phyloP scores from a whole-genome alignment of 2,329 filamentous ascomycete species.

The Malbranchea zuffiana region DNA sequence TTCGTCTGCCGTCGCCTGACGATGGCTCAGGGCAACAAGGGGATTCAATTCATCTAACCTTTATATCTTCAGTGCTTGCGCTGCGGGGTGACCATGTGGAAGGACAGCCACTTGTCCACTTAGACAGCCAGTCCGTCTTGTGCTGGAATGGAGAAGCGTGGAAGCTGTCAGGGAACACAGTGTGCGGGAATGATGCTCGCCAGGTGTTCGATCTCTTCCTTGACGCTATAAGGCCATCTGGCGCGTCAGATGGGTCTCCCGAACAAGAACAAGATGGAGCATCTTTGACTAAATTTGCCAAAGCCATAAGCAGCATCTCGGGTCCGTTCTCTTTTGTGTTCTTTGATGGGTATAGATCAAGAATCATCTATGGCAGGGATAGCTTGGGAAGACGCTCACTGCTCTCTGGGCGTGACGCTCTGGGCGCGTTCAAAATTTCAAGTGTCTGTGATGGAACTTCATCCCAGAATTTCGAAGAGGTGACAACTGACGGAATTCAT shows the following conservation, averaged over 20 bases:
- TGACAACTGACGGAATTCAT: constrained; percentile 76
- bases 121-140: constrained; percentile 51
- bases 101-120: constrained; percentile 59
- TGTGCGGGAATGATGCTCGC: constrained; percentile 69
- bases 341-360: constrained; percentile 52
- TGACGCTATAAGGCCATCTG: constrained; percentile 25
- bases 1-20: background rate
- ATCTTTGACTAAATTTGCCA: constrained; percentile 23
- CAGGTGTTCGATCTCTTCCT: constrained; percentile 53
- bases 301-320: constrained; percentile 50
- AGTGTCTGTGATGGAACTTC: constrained; percentile 53
- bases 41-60: constrained; percentile 30
- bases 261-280: constrained; percentile 13
- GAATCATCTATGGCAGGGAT: constrained; percentile 75
- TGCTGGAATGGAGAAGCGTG: constrained; percentile 99
- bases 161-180: constrained; percentile 49
- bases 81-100: constrained; percentile 65
- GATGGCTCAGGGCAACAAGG: background rate
- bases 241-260: too few species aligned
- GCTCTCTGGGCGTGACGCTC: constrained; percentile 43
- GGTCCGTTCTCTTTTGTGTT: constrained; percentile 89
- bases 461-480: constrained; percentile 56
- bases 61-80: constrained; percentile 79
- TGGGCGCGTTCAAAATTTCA: constrained; percentile 50
- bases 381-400: constrained; percentile 78